A percentile compares a stretch with the other conserved stretches of the same genome.
Conservation (phyloP, 352 stramenopile genomes). For the Pythium scleroteichum region DNA sequence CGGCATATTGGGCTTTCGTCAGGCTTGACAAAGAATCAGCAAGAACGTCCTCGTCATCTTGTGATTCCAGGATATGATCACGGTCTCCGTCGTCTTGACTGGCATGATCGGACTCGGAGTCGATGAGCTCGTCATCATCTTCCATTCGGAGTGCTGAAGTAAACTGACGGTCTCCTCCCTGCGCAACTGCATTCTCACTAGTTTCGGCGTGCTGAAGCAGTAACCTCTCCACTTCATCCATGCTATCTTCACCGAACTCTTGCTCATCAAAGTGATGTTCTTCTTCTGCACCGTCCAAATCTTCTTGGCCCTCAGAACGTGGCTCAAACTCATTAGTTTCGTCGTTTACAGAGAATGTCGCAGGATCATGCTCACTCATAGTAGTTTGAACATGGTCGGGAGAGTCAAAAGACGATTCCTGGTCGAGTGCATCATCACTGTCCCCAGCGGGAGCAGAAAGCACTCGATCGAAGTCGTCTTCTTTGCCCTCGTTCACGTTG, state of each 20-base stretch:
- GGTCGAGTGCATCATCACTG: background rate
- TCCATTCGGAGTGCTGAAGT: conserved; percentile 25
- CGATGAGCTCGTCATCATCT: conserved; percentile 29
- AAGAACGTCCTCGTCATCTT: background rate
- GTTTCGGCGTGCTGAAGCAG: conserved; percentile 18
- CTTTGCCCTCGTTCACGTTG: too few relatives aligned
- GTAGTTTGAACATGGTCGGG: too few relatives aligned
- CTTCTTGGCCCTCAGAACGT: background rate
- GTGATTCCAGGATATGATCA: background rate
- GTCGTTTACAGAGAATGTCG: too few relatives aligned
- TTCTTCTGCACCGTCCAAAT: background rate
- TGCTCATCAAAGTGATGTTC: background rate
- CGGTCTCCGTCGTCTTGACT: conserved; percentile 11
- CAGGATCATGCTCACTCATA: too few relatives aligned
- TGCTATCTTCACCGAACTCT: conserved; percentile 16
- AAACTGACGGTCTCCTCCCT: conserved; percentile 4
- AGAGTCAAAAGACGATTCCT: background rate
- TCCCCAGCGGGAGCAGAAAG: background rate
- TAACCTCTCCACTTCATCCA: conserved; percentile 24
- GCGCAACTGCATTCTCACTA: background rate
- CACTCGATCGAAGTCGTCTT: background rate
- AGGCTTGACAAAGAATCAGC: background rate
- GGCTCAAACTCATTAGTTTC: background rate
- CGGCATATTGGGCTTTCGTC: too few relatives aligned
- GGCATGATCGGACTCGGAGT: conserved; percentile 24